Evolutionary conservation across 2,329 filamentous ascomycete genomes (phyloP).

Genomic region (Beauveria medogensis): DNA sequence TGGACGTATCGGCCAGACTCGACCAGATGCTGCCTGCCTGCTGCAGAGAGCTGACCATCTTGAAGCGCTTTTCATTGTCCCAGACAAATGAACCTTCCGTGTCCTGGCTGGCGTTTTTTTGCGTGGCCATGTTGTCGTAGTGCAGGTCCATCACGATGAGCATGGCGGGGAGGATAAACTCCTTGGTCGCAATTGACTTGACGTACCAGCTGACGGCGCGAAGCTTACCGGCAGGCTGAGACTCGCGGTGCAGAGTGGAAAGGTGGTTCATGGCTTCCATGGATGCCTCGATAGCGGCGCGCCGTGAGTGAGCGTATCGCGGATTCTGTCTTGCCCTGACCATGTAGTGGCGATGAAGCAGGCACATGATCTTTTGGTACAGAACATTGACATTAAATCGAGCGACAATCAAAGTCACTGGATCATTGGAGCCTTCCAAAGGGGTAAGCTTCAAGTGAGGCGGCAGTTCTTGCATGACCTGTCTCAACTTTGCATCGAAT

Average conservation of each 20-base stretch:
- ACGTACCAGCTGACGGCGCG: constrained; percentile 71
- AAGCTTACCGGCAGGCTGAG: constrained; percentile 62
- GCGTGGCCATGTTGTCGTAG: constrained; percentile 48
- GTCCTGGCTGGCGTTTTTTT: constrained; percentile 32
- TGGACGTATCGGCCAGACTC: constrained; percentile 63
- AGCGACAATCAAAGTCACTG: constrained; percentile 78
- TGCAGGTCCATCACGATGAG: constrained; percentile 77
- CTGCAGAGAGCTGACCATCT: constrained; percentile 71
- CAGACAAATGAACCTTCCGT: constrained; percentile 44
- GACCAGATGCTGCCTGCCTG: constrained; percentile 73
- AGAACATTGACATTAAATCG: constrained; percentile 77
- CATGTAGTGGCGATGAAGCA: constrained; percentile 83
- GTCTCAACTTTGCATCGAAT: constrained; percentile 53
- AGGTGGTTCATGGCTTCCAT: constrained; percentile 75
- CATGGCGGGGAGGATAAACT: constrained; percentile 81
- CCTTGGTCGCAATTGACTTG: constrained; percentile 69
- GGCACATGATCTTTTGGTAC: constrained; percentile 80
- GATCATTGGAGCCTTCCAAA: constrained; percentile 68
- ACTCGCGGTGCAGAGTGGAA: constrained; percentile 65
- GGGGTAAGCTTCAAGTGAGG: constrained; percentile 70
- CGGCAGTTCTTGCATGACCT: constrained; percentile 60
- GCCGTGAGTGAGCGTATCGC: constrained; percentile 75
- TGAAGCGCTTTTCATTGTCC: constrained; percentile 53
- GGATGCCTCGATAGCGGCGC: constrained; percentile 77
- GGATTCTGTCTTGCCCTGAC: constrained; percentile 68